These are phyloP conservation scores for Edaphochlamys debaryana DNA, from an alignment of 139 green algal genomes.

Conservation along the genomic window DNA sequence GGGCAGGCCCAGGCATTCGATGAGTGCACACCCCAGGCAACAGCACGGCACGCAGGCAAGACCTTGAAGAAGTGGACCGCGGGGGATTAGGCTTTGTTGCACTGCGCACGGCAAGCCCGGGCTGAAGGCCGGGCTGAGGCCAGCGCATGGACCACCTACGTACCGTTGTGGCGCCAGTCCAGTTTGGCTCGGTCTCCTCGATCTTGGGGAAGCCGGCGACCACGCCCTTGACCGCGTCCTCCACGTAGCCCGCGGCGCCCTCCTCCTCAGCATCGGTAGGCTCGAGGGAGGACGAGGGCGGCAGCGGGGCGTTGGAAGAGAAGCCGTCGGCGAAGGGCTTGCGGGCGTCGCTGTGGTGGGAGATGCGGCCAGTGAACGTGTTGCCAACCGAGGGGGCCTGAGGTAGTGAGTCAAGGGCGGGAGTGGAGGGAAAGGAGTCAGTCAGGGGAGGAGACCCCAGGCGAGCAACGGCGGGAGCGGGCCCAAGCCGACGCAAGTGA, in stretches of 20 bases:
- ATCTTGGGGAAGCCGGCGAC: constrained; percentile 2
- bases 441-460: too few relatives aligned
- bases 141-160: neutral
- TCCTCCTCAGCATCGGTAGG: constrained; percentile 6
- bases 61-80: too few relatives aligned
- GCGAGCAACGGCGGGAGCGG: too few relatives aligned
- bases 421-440: neutral
- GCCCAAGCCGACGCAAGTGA: too few relatives aligned
- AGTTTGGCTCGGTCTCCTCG: constrained; percentile 5
- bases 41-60: too few relatives aligned
- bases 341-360: neutral
- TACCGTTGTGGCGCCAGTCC: constrained; percentile 28
- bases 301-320: constrained; percentile 1
- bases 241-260: constrained; percentile 15
- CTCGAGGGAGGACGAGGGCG: constrained; percentile 18
- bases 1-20: too few relatives aligned
- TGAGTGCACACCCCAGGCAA: too few relatives aligned
- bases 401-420: neutral
- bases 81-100: too few relatives aligned
- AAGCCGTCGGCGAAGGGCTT: constrained; percentile 23
- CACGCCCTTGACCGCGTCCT: constrained; percentile 26
- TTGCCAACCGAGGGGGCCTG: neutral
- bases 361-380: constrained; percentile 12
- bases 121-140: too few relatives aligned
- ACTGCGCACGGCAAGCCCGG: too few relatives aligned